These are phyloP conservation scores for Pezicula carpinea DNA, from an alignment of 2,329 filamentous ascomycete genomes.

Conservation along the genomic window DNA sequence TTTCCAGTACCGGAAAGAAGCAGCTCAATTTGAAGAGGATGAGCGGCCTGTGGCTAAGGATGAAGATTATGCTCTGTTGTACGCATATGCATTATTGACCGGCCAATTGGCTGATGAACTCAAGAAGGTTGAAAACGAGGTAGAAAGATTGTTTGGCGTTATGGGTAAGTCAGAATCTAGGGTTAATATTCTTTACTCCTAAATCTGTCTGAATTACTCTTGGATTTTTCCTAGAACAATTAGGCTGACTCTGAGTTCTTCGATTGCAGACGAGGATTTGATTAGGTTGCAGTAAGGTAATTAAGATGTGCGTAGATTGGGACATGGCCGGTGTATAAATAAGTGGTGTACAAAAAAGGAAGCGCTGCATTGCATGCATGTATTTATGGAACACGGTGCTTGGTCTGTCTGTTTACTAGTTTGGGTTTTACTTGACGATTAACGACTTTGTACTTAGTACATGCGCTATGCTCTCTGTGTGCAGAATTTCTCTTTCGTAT, in stretches of 20 bases:
- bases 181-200: too few relatives aligned
- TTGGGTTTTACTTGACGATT: too few relatives aligned
- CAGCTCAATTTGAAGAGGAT: conserved; percentile 13
- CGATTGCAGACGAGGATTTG: conserved; percentile 56
- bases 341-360: not conserved
- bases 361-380: not conserved
- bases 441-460: too few relatives aligned
- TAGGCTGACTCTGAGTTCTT: too few relatives aligned
- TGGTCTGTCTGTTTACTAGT: not conserved
- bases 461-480: too few relatives aligned
- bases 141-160: conserved; percentile 60
- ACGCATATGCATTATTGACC: conserved; percentile 77
- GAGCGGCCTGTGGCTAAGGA: conserved; percentile 47
- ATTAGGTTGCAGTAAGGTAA: conserved; percentile 45
- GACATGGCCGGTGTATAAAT: not conserved
- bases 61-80: conserved; percentile 84
- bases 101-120: conserved; percentile 63
- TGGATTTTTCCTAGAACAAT: too few relatives aligned
- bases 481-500: too few relatives aligned
- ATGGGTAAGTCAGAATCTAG: too few relatives aligned
- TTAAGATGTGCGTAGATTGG: not conserved
- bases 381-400: not conserved
- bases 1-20: conserved; percentile 59
- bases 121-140: conserved; percentile 52
- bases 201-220: too few relatives aligned